A percentile compares a stretch with the other conserved stretches of the same genome.
Conservation (phyloP, 495 filamentous ascomycete genomes). For the Aspergillus incahuasiensis region DNA sequence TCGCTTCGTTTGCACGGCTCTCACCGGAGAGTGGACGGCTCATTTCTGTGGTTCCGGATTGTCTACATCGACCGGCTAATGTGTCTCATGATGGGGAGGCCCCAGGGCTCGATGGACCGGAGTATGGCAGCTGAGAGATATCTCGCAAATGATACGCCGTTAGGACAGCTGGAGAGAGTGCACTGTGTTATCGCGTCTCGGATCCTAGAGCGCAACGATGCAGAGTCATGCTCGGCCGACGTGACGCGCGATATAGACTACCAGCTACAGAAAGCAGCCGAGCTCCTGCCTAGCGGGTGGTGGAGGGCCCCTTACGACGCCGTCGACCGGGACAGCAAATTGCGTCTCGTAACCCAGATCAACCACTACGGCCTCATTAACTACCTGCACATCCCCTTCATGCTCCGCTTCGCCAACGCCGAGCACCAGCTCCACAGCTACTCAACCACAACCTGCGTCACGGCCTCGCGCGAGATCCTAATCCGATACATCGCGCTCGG, state of each 20-base stretch:
- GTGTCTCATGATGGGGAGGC: conserved; percentile 43
- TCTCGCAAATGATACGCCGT: conserved; percentile 13
- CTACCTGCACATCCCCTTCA: conserved; percentile 30
- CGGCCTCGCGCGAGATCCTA: conserved; percentile 43
- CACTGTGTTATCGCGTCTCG: conserved; percentile 27
- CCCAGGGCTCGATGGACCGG: conserved; percentile 33
- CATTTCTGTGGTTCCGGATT: conserved; percentile 24
- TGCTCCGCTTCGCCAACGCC: conserved; percentile 18
- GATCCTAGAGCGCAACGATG: conserved; percentile 43
- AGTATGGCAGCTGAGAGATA: conserved; percentile 16
- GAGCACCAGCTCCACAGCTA: conserved; percentile 20
- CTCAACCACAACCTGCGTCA: conserved; percentile 35
- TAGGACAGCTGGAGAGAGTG: conserved; percentile 23
- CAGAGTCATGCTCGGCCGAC: conserved; percentile 11
- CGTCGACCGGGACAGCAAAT: conserved; percentile 7
- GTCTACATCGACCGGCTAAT: conserved; percentile 36
- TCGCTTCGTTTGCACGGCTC: background rate
- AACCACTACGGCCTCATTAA: conserved; percentile 35
- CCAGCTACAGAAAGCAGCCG: conserved; percentile 36
- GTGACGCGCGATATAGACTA: conserved; percentile 37
- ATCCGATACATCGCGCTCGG: conserved; percentile 37
- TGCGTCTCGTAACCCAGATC: conserved; percentile 30
- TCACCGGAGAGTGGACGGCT: conserved; percentile 7
- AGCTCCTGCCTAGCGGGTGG: conserved; percentile 35
- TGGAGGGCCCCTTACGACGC: conserved; percentile 22